Percentiles rank a stretch among this genome's conserved stretches.
Evolutionary conservation across 768 basidiomycete species (phyloP).

Genomic region (Tephrocybe rancida): DNA sequence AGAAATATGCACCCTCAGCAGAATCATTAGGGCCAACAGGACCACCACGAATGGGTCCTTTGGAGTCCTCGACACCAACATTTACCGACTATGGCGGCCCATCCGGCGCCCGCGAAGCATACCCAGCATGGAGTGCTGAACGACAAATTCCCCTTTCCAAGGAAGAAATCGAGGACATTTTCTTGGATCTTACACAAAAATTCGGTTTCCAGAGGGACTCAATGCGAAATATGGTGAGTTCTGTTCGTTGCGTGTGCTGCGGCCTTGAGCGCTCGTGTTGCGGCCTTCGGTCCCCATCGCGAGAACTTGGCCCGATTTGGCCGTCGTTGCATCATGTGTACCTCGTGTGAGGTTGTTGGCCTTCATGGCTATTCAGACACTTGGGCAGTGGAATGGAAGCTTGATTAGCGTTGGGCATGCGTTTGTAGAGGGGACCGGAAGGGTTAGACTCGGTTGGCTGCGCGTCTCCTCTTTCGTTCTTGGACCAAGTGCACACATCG

Average conservation of each 20-base stretch:
- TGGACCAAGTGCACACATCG: not conserved
- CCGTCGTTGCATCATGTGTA: conserved; percentile 2
- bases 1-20: conserved; percentile 71
- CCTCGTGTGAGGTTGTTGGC: not conserved
- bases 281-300: conserved; percentile 12
- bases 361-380: not conserved
- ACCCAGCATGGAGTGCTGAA: conserved; percentile 93
- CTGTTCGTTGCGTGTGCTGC: conserved; percentile 1
- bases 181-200: conserved; percentile 96
- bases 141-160: conserved; percentile 96
- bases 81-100: conserved; percentile 64
- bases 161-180: conserved; percentile 99
- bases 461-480: conserved; percentile 8
- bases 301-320: conserved; percentile 13
- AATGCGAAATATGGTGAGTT: conserved; percentile 89
- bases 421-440: not conserved
- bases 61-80: conserved; percentile 75
- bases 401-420: not conserved
- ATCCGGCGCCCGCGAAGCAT: conserved; percentile 73
- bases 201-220: conserved; percentile 97
- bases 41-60: conserved; percentile 50
- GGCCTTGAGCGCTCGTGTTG: conserved; percentile 3
- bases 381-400: not conserved
- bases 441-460: not conserved
- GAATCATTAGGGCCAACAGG: conserved; percentile 69